Conservation (phyloP, 768 basidiomycete species). For the Naganishia randhawae region DNA sequence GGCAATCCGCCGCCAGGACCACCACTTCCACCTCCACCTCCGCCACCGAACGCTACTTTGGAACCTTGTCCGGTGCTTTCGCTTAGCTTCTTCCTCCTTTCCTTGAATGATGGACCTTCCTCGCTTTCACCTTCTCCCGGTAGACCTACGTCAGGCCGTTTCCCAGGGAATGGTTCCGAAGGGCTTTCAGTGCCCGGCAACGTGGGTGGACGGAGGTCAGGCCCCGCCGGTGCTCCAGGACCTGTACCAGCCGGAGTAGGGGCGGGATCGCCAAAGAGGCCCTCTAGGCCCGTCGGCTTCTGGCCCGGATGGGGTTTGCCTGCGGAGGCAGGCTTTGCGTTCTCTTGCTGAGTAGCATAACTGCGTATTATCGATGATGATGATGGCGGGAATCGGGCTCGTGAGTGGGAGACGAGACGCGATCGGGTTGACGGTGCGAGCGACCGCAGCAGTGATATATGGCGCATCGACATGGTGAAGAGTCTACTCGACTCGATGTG, state of each 20-base stretch:
- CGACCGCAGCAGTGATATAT: conserved; percentile 15
- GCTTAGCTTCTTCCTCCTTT: conserved; percentile 38
- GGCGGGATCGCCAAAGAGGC: conserved; percentile 11
- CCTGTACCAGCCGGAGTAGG: conserved; percentile 17
- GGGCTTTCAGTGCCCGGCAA: conserved; percentile 39
- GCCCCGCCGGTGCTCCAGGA: conserved; percentile 28
- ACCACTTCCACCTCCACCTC: conserved; percentile 39
- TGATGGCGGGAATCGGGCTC: conserved; percentile 1
- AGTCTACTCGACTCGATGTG: not conserved
- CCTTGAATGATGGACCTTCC: conserved; percentile 30
- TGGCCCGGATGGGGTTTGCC: conserved; percentile 1
- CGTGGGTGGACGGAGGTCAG: conserved; percentile 38
- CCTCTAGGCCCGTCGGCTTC: conserved; percentile 23
- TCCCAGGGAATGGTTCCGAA: conserved; percentile 39
- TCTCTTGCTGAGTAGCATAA: conserved; percentile 8
- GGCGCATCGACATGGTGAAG: conserved; percentile 17
- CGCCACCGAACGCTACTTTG: conserved; percentile 40
- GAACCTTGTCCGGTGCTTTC: conserved; percentile 34
- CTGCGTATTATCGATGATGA: conserved; percentile 2
- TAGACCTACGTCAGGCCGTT: conserved; percentile 40
- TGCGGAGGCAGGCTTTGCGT: not conserved
- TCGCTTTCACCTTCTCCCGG: conserved; percentile 28
- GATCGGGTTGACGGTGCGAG: conserved; percentile 18
- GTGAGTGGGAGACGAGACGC: not conserved
- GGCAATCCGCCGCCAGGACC: conserved; percentile 35